These are phyloP conservation scores for Pyrus betulifolia DNA, from an alignment of 306 rosid species.

Conservation along the genomic window DNA sequence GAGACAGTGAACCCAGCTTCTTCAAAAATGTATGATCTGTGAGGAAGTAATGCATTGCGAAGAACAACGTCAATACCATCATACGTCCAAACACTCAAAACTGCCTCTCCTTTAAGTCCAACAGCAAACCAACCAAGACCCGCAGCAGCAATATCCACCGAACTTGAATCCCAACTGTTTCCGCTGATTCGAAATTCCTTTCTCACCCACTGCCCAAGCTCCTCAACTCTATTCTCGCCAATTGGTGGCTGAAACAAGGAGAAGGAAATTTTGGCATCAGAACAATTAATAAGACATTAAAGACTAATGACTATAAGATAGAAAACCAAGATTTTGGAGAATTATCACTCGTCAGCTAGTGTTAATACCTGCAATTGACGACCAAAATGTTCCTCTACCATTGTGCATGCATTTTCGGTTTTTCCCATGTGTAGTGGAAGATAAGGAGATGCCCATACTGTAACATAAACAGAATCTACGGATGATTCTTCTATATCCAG, in stretches of 20 bases:
- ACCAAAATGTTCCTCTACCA: slow-evolving; percentile 75
- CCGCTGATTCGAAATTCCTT: slow-evolving; percentile 57
- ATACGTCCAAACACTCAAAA: slow-evolving; percentile 69
- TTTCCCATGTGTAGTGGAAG: slow-evolving; percentile 94
- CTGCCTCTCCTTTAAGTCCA: slow-evolving; percentile 87
- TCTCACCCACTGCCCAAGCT: slow-evolving; percentile 77
- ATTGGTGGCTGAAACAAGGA: slow-evolving; percentile 70
- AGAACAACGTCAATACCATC: slow-evolving; percentile 71
- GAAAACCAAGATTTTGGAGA: not conserved
- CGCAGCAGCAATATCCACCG: slow-evolving; percentile 72
- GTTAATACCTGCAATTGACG: slow-evolving; percentile 71
- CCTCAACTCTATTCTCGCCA: slow-evolving; percentile 58
- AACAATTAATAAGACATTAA: no score
- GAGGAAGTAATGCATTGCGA: slow-evolving; percentile 66
- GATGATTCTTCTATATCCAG: slow-evolving; percentile 77
- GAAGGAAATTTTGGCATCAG: slow-evolving; percentile 7
- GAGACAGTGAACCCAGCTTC: slow-evolving; percentile 75
- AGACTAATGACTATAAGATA: no score
- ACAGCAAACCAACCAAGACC: slow-evolving; percentile 94
- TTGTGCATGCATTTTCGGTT: slow-evolving; percentile 56
- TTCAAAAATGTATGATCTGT: slow-evolving; percentile 59
- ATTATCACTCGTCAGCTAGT: not conserved
- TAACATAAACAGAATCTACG: slow-evolving; percentile 58
- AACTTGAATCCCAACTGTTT: slow-evolving; percentile 83
- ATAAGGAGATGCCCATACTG: slow-evolving; percentile 87